Evolutionary conservation across 148 eudicot species (phyloP), one percentile per base, ranked within the genome.

Genomic region (Pharnaceum exiguum): DNA sequence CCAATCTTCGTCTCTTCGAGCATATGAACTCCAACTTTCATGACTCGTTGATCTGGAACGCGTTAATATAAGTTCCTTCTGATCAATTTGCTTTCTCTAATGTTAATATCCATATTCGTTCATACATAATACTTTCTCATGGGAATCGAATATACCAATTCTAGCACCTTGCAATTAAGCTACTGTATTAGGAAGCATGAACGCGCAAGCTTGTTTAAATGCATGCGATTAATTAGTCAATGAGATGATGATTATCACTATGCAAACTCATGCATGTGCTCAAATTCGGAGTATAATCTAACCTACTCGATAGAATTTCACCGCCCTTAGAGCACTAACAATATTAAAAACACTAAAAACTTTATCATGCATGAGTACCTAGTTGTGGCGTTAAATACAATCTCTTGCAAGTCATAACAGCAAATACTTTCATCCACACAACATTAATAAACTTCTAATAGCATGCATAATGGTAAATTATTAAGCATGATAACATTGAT

Each of bases 391-490:
- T 15, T 24, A 17, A 50, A 44, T 46, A 35, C 35, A 51, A 19
- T 17, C 25, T 30, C 19, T 59, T 51, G 53, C 26, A 66, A 35
- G 30, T 31, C 29, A 50, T 28, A 39, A 43, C n/a, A 26, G 21
- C 38, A 62, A 36, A 55, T 37, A 33, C 45, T 55, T 12, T 35
- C 5, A 13, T 12, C 33, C 56, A 49, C 27, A 49, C 71, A 22
- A 55, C 18, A 30, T 30, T 18, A 45, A 35, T 51, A n/a, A 12
- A 15, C 24, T 23, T 2, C 2, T 31, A 59, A 6, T 27, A 57
- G 43, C 71, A 66, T 66, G 71, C 71, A 57, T 32, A n/a, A n/a
- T n/a, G n/a, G n/a, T n/a, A 39, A 49, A 57, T 38, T 29, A 39
- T 55, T 31, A 55, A 8, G 46, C 52, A 66, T 57, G 31, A 66